Conservation (phyloP, 2,329 filamentous ascomycete species). For the Didymellaceae sp. region DNA sequence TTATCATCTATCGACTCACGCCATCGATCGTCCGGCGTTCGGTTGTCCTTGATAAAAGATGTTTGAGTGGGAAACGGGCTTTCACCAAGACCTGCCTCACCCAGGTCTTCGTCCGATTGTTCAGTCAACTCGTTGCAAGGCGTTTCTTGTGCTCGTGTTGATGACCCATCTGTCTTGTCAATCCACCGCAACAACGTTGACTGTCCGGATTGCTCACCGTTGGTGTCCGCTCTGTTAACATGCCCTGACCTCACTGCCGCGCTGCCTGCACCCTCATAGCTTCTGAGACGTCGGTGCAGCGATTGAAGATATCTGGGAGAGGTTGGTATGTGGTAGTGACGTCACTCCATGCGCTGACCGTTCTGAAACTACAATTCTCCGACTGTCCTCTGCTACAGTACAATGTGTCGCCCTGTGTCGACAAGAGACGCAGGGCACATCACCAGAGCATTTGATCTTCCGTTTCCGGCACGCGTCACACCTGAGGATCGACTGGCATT, state of each 20-base stretch:
- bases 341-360: background rate
- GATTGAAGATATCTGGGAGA: no score
- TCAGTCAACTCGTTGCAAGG: background rate
- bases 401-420: background rate
- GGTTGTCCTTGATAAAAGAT: background rate
- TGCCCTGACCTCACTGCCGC: no score
- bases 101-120: background rate
- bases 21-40: background rate
- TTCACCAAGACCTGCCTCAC: background rate
- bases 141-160: no score
- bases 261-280: no score
- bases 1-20: background rate
- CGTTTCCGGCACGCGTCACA: background rate
- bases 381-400: background rate
- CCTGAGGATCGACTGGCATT: background rate
- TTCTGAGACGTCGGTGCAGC: no score
- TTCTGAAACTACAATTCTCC: background rate
- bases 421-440: background rate
- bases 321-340: background rate
- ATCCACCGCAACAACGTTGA: no score
- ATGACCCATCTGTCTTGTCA: no score
- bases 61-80: background rate
- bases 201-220: no score
- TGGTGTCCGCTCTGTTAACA: no score
- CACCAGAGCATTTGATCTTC: background rate